These are phyloP conservation scores for Volvox reticuliferus DNA, from an alignment of 139 green algal genomes.

Conservation along the genomic window DNA sequence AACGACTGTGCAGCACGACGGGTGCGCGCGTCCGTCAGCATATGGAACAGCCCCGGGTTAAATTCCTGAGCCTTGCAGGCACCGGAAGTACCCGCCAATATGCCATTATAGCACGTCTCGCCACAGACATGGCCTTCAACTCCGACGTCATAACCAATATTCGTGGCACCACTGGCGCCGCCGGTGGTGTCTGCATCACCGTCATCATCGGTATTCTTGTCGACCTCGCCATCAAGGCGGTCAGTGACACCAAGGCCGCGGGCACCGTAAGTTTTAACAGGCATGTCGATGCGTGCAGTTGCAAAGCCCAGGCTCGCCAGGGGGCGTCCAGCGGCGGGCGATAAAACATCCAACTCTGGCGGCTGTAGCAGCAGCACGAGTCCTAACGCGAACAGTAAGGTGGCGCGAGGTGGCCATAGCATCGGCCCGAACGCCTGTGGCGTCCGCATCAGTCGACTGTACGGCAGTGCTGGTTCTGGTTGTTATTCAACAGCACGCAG, in stretches of 20 bases:
- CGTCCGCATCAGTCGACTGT: too few relatives aligned
- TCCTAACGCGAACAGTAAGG: not conserved
- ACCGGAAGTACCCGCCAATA: not conserved
- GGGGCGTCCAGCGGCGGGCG: not conserved
- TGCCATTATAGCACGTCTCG: constrained; percentile 16
- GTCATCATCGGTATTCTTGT: not conserved
- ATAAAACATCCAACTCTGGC: not conserved
- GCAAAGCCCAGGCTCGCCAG: too few relatives aligned
- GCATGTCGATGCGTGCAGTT: too few relatives aligned
- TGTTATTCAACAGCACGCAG: too few relatives aligned
- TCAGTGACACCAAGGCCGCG: not conserved
- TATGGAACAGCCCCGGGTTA: constrained; percentile 13
- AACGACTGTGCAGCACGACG: not conserved
- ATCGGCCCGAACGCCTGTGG: too few relatives aligned
- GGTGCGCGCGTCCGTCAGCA: constrained; percentile 12
- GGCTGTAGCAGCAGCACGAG: not conserved
- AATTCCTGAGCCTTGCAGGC: not conserved
- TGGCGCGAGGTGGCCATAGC: too few relatives aligned
- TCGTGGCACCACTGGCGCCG: not conserved
- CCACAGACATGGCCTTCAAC: not conserved
- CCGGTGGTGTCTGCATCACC: not conserved
- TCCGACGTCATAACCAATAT: not conserved
- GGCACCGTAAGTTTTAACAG: not conserved
- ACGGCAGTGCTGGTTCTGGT: too few relatives aligned
- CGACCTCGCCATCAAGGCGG: not conserved